Conservation (phyloP, 768 basidiomycete genomes). For the Pholiota molesta region DNA sequence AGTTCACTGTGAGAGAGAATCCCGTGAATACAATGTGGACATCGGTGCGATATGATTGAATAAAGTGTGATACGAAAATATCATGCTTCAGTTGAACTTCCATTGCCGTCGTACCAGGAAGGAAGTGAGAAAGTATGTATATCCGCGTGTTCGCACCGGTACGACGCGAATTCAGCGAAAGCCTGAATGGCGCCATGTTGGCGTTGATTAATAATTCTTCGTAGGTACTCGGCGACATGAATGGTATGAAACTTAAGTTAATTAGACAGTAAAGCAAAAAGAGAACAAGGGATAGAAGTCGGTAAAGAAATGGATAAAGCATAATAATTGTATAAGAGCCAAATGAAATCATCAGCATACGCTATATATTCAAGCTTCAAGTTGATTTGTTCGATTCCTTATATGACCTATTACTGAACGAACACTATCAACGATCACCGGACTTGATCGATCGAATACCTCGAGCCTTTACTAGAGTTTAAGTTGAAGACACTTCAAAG, state of each 20-base stretch:
- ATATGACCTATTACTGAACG: too few species aligned
- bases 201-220: not conserved
- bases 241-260: not conserved
- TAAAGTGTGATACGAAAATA: not conserved
- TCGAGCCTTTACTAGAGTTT: too few species aligned
- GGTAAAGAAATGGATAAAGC: too few species aligned
- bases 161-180: not conserved
- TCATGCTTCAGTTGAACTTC: not conserved
- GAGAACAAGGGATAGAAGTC: not conserved
- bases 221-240: not conserved
- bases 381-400: too few species aligned
- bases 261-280: not conserved
- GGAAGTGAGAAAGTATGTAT: not conserved
- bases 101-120: not conserved
- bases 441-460: too few species aligned
- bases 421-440: too few species aligned
- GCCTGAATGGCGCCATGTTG: conserved; percentile 1
- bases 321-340: too few species aligned
- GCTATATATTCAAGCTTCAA: too few species aligned
- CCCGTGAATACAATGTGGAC: not conserved
- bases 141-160: not conserved
- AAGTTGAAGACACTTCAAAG: too few species aligned
- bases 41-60: not conserved
- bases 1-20: not conserved
- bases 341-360: too few species aligned